Base-by-base conservation (phyloP, 768 basidiomycete species). In the Thelephora aurantiotincta region DNA sequence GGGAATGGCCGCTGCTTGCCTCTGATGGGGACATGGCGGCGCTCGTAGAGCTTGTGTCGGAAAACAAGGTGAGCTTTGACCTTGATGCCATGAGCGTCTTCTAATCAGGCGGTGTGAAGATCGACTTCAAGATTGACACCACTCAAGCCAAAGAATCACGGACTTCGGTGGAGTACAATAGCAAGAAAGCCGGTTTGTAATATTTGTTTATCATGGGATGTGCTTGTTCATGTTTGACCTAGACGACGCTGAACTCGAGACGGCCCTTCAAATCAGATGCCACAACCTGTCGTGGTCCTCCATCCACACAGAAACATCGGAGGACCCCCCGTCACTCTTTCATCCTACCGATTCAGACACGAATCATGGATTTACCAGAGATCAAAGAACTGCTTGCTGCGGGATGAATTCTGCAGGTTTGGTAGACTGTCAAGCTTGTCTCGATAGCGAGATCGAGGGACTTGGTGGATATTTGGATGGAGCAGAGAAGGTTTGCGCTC, bases 181-280 rank as follows among this genome's bases (percentile, higher is more conserved):
- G 87, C 62, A 89, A 89, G 66, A 87, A 88, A 70, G 82, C 83
- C 53, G 86, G 88, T 84, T 51, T 48, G 69, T 59, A 6, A 20
- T 26, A 12, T 12, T 19, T 43, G 37, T 22, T 20, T 49, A 35
- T 22, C 5, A 35, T 34, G 11, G 11, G 38, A 16, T 35, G 4
- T 9, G 12, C 19, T 45, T 36, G 26, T 35, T 52, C 46, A 43
- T 18, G 50, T 35, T 33, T 23, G 12, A 37, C 37, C 35, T 52
- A 90, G 88, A 88, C 57, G 88, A 92, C 56, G 82, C 89, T 60
- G 76, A 89, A 55, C 80, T 89, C 43, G 88, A 92, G 63, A 84
- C 81, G 3, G 59, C 65, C 6, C 67, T 91, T 45, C 65, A 65
- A 51, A 67, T 80, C 43, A 72, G 64, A 45, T 68, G 69, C 51